A percentile compares a stretch with the other conserved stretches of the same genome.
phyloP scores from a whole-genome alignment of 257 asterid genomes.

The Lantana camara region DNA sequence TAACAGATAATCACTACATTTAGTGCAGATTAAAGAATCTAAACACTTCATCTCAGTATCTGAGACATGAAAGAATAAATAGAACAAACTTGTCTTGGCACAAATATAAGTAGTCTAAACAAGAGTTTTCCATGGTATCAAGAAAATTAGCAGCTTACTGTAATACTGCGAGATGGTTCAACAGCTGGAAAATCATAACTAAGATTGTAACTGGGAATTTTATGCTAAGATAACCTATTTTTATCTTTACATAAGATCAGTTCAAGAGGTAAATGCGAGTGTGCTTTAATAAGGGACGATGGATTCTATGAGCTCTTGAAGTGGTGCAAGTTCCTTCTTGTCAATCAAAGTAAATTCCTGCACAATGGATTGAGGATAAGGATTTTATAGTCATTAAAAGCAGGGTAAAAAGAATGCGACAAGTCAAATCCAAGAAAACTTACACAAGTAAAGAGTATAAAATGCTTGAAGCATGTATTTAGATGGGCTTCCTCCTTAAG shows the following conservation, averaged over 20 bases:
- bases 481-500: slow-evolving; percentile 93
- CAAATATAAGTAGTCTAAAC: slow-evolving; percentile 4
- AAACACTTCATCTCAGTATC: neutral
- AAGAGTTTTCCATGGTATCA: slow-evolving; percentile 1
- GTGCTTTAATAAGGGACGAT: slow-evolving; percentile 62
- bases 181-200: slow-evolving; percentile 5
- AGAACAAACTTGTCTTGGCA: slow-evolving; percentile 15
- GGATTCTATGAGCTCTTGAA: slow-evolving; percentile 81
- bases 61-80: neutral
- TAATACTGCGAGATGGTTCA: slow-evolving; percentile 23
- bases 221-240: slow-evolving; percentile 24
- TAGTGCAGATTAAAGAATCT: neutral
- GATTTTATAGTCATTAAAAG: no score
- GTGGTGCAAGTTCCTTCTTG: slow-evolving; percentile 91
- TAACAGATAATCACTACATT: no score
- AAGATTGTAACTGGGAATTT: slow-evolving; percentile 22
- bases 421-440: slow-evolving; percentile 29
- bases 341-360: slow-evolving; percentile 88
- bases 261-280: slow-evolving; percentile 14
- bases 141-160: slow-evolving; percentile 13
- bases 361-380: slow-evolving; percentile 15
- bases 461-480: slow-evolving; percentile 88
- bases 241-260: slow-evolving; percentile 27
- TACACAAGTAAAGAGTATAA: slow-evolving; percentile 72
- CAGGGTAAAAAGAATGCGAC: neutral